Evolutionary conservation across 768 basidiomycete genomes (phyloP), one percentile per base, ranked within the genome.

Genomic region (Symmetrospora coprosmae): DNA sequence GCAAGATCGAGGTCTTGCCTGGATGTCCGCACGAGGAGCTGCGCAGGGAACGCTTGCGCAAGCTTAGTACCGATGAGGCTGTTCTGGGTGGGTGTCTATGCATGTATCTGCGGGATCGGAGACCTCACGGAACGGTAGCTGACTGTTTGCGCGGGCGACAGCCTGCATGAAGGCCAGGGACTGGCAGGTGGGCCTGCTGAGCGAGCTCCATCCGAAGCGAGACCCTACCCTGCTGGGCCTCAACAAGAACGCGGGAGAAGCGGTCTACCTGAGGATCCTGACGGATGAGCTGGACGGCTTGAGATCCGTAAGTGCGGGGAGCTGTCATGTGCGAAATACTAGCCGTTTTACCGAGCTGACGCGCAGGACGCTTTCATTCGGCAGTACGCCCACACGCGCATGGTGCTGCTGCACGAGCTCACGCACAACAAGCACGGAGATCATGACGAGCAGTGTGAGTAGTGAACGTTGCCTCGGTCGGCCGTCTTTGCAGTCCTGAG

Each of bases 171-270:
- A 41, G 25, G 31, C 8, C 1, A 14, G 39, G 19, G 35, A 43
- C 5, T 51, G 11, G 50, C 7, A 49, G 9, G 38, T 52, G 16
- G 49, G 60, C 25, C 39, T 50, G 14, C 50, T 51, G 4, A 3
- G 34, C 16, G 37, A 51, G 34, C 27, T 51, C 21, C 37, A 55
- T 53, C 25, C 65, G 19, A 39, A 58, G 14, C 55, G 55, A n/a
- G 55, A 66, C 16, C 66, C 66, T 0, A 66, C 65, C 9, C 50
- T 68, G 4, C 62, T 68, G 37, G 67, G 67, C 0, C 52, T 68
- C n/a, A 68, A 68, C 64, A 68, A 66, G 41, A 68, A 68, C 43
- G 49, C 58, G 7, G 67, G 67, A 1, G 27, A 68, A 30, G 65
- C 64, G 37, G 41, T 68, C 19, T 51, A 60, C 2, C 59, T 68